Conservation (phyloP, 768 basidiomycete genomes). For the Leccinum variicolor region DNA sequence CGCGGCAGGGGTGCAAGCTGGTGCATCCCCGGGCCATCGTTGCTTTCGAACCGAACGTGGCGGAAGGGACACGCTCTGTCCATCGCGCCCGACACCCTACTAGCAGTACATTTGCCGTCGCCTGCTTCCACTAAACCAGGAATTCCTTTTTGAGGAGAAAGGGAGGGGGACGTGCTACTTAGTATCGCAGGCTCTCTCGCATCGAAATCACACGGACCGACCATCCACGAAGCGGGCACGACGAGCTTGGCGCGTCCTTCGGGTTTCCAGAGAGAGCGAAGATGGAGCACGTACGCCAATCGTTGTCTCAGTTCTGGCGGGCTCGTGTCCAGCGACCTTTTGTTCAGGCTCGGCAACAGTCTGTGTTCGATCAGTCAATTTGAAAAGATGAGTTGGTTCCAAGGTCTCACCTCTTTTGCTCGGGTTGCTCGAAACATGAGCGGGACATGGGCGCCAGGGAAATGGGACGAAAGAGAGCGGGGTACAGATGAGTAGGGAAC, state of each 20-base stretch:
- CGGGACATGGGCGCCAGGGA: constrained; percentile 3
- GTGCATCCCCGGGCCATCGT: background rate
- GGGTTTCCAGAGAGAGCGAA: constrained; percentile 22
- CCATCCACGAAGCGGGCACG: constrained; percentile 26
- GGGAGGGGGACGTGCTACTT: background rate
- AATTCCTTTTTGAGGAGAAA: constrained; percentile 8
- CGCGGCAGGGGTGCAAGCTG: constrained; percentile 2
- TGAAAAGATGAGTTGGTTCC: background rate
- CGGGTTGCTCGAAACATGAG: background rate
- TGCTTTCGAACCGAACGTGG: constrained; percentile 15
- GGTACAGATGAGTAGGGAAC: background rate
- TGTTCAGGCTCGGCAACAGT: constrained; percentile 3
- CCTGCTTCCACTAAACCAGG: constrained; percentile 1
- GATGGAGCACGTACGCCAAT: constrained; percentile 21
- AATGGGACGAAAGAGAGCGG: background rate
- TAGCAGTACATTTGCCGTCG: background rate
- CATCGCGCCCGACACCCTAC: background rate
- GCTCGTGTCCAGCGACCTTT: constrained; percentile 9
- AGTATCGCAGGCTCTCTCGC: background rate
- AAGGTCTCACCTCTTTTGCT: constrained; percentile 8
- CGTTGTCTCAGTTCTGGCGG: constrained; percentile 15
- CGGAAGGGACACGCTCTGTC: constrained; percentile 14
- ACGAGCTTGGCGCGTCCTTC: constrained; percentile 13
- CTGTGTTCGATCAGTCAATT: constrained; percentile 6
- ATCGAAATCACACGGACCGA: constrained; percentile 4